Conservation (phyloP, 139 green algal species). For the Chlorella sp. region DNA sequence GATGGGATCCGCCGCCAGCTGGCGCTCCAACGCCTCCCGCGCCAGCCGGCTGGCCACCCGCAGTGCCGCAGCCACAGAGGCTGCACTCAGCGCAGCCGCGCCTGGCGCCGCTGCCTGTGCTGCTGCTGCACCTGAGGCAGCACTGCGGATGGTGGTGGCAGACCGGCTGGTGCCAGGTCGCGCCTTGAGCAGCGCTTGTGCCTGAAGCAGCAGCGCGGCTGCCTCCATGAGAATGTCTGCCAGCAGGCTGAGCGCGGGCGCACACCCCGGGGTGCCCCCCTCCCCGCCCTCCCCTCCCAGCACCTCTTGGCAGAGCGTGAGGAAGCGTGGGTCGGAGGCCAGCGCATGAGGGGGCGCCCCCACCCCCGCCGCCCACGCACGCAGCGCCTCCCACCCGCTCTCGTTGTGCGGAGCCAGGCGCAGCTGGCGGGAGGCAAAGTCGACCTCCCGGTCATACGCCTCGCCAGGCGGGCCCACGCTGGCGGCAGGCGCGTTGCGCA, state of each 20-base stretch:
- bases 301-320: conserved; percentile 52
- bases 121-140: neutral
- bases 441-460: conserved; percentile 54
- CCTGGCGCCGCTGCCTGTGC: neutral
- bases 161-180: neutral
- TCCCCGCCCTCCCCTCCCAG: conserved; percentile 27
- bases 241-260: conserved; percentile 57
- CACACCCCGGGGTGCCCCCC: conserved; percentile 40
- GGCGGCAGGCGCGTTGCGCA: conserved; percentile 31
- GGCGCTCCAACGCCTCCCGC: conserved; percentile 7
- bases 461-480: neutral
- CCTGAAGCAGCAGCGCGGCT: conserved; percentile 19
- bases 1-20: conserved; percentile 27
- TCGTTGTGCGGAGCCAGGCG: conserved; percentile 67
- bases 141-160: neutral
- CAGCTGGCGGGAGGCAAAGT: conserved; percentile 51
- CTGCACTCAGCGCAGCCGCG: neutral
- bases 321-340: neutral
- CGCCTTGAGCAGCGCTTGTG: neutral
- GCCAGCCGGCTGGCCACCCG: neutral
- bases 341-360: conserved; percentile 18
- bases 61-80: neutral
- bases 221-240: conserved; percentile 49
- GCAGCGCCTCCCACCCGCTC: conserved; percentile 77
- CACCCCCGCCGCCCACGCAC: conserved; percentile 39